Evolutionary conservation across 352 stramenopile genomes (phyloP).

Genomic region (Elongisporangium anandrum): DNA sequence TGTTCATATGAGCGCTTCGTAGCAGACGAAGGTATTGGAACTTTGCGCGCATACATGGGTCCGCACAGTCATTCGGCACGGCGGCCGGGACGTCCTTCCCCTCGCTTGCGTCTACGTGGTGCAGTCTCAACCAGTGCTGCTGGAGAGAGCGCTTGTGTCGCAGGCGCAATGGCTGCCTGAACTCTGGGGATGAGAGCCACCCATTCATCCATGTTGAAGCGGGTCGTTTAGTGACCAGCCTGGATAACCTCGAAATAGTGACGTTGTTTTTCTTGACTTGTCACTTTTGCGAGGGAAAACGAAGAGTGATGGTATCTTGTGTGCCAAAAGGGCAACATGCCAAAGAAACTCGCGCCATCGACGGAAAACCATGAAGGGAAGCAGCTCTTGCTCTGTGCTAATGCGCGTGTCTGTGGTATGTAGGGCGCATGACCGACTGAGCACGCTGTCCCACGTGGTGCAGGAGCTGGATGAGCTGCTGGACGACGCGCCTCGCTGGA

Average conservation of each 20-base stretch:
- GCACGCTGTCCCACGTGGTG: conserved; percentile 13
- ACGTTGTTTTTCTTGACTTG: no score
- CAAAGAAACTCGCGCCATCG: no score
- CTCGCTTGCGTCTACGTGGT: not conserved
- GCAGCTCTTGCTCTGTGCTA: not conserved
- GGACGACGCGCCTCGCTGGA: conserved; percentile 17
- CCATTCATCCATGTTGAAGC: not conserved
- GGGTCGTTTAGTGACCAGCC: not conserved
- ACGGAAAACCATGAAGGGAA: no score
- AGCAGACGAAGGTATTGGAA: not conserved
- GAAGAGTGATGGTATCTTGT: no score
- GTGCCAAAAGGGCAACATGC: no score
- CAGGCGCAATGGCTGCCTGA: not conserved
- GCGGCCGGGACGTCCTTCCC: not conserved
- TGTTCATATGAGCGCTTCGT: not conserved
- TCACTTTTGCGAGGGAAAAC: no score
- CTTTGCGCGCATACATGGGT: not conserved
- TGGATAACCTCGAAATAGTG: no score
- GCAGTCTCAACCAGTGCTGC: not conserved
- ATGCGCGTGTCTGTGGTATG: conserved; percentile 11
- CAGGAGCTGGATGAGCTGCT: conserved; percentile 10
- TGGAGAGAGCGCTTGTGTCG: not conserved
- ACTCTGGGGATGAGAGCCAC: not conserved
- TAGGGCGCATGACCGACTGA: conserved; percentile 5
- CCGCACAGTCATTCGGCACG: not conserved